Evolutionary conservation across 148 eudicot genomes (phyloP).

Genomic region (Euryodendron excelsum): DNA sequence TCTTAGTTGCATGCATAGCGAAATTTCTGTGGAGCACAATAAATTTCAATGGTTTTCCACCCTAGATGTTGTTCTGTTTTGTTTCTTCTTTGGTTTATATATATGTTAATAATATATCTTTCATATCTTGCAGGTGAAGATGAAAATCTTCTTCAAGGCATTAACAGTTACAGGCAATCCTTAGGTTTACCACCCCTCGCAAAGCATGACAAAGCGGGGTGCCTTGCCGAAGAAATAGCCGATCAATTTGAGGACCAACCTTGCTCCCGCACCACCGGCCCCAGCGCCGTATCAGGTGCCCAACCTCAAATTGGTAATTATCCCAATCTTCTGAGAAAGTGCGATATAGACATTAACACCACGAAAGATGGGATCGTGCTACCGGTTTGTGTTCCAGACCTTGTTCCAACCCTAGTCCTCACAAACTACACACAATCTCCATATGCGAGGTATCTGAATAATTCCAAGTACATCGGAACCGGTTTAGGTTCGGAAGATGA

Average conservation of each 20-base stretch:
- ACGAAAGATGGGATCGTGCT: slow-evolving; percentile 56
- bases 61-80: too few species aligned
- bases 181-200: slow-evolving; percentile 32
- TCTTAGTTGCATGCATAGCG: too few species aligned
- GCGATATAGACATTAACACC: slow-evolving; percentile 43
- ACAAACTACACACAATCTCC: slow-evolving; percentile 63
- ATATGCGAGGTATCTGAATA: slow-evolving; percentile 40
- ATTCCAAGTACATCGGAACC: slow-evolving; percentile 50
- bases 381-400: slow-evolving; percentile 64
- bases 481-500: slow-evolving; percentile 68
- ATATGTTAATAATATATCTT: too few species aligned
- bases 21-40: too few species aligned
- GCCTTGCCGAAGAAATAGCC: slow-evolving; percentile 61
- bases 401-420: slow-evolving; percentile 57
- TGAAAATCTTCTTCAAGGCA: slow-evolving; percentile 64
- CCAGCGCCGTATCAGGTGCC: slow-evolving; percentile 27
- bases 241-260: slow-evolving; percentile 37
- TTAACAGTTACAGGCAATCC: slow-evolving; percentile 62
- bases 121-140: too few species aligned
- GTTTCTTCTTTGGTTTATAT: too few species aligned
- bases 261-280: slow-evolving; percentile 30
- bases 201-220: slow-evolving; percentile 57
- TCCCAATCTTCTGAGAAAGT: slow-evolving; percentile 46
- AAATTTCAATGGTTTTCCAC: too few species aligned
- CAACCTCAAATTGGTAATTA: slow-evolving; percentile 39